Evolutionary conservation across 495 filamentous ascomycete species (phyloP).

Genomic region (Hypoxylon lienhwacheense): DNA sequence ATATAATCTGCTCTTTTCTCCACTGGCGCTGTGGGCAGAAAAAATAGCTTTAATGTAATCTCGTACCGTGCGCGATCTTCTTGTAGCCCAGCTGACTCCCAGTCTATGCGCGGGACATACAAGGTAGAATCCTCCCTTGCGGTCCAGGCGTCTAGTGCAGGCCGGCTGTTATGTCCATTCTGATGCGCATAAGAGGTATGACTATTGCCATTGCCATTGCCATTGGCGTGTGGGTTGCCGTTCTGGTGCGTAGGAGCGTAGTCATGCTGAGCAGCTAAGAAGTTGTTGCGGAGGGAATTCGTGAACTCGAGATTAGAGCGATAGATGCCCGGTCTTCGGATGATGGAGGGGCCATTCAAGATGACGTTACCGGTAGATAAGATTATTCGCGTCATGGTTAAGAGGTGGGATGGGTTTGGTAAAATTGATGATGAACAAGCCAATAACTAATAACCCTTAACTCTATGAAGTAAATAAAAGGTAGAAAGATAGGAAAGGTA

Average conservation of each 20-base stretch:
- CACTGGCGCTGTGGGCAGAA: slow-evolving; percentile 69
- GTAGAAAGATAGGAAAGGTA: slow-evolving; percentile 5
- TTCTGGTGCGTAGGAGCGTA: slow-evolving; percentile 43
- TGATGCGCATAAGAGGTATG: slow-evolving; percentile 14
- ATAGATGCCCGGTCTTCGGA: slow-evolving; percentile 69
- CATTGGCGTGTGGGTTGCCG: too few species aligned
- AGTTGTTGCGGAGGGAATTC: slow-evolving; percentile 80
- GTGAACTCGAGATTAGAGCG: slow-evolving; percentile 88
- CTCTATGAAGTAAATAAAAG: slow-evolving; percentile 13
- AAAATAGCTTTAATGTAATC: slow-evolving; percentile 93
- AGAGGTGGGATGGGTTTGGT: slow-evolving; percentile 3
- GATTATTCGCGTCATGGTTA: slow-evolving; percentile 72
- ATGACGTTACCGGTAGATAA: slow-evolving; percentile 93
- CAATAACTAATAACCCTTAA: too few species aligned
- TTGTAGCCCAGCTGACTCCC: slow-evolving; percentile 65
- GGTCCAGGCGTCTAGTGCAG: slow-evolving; percentile 63
- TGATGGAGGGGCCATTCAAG: slow-evolving; percentile 73
- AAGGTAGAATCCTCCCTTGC: slow-evolving; percentile 57
- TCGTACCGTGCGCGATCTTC: slow-evolving; percentile 84
- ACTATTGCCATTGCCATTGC: too few species aligned
- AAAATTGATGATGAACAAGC: slow-evolving; percentile 7
- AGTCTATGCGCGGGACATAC: slow-evolving; percentile 78
- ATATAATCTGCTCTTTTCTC: slow-evolving; percentile 66
- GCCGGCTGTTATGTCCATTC: slow-evolving; percentile 33
- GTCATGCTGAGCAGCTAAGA: slow-evolving; percentile 69